phyloP scores from a whole-genome alignment of 2,329 filamentous ascomycete species.

The Pezicula neosporulosa region DNA sequence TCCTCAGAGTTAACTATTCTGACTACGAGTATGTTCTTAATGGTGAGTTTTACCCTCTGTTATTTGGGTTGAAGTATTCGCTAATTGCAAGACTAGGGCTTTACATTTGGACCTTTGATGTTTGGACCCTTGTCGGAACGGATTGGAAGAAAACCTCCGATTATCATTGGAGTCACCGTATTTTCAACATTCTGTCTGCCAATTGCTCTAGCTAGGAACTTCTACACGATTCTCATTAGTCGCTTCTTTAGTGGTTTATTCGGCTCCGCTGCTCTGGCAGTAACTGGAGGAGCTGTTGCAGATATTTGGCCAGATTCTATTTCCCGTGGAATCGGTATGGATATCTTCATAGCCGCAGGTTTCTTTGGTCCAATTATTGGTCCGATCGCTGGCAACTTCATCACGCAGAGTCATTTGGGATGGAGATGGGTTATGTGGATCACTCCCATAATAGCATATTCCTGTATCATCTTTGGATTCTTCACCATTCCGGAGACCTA shows the following conservation, averaged over 20 bases:
- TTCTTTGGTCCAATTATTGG: constrained; percentile 24
- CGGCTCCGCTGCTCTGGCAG: neutral
- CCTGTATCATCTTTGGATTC: constrained; percentile 38
- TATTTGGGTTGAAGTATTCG: too few relatives aligned
- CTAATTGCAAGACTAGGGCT: too few relatives aligned
- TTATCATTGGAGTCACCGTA: neutral
- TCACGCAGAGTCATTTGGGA: constrained; percentile 43
- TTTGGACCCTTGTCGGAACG: neutral
- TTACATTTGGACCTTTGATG: neutral
- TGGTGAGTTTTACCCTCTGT: too few relatives aligned
- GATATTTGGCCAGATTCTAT: neutral
- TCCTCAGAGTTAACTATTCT: too few relatives aligned
- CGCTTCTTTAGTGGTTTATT: constrained; percentile 1
- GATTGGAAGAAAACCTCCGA: neutral
- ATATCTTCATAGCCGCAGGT: neutral
- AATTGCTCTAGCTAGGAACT: neutral
- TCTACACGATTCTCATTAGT: neutral
- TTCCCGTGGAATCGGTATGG: neutral
- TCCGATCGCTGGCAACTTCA: constrained; percentile 37
- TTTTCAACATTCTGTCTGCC: neutral
- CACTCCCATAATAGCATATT: constrained; percentile 42
- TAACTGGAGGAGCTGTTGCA: neutral
- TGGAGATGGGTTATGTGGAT: constrained; percentile 59
- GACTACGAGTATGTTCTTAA: too few relatives aligned
- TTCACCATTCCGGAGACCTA: constrained; percentile 50